phyloP scores from a whole-genome alignment of 805 yeast species.

The Lachancea thermotolerans region DNA sequence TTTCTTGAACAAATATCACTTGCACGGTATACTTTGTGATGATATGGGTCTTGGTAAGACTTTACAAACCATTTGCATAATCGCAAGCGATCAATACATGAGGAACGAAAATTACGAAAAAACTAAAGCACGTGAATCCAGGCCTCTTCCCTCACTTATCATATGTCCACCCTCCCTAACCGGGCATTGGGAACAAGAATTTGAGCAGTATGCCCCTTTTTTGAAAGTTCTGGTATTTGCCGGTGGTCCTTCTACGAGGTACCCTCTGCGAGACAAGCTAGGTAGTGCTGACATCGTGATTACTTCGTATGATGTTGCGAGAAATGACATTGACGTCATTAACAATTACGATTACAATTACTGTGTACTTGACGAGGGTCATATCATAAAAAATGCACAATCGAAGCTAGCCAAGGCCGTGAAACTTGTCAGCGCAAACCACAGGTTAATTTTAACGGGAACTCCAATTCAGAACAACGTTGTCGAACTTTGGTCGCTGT shows the following conservation, averaged over 20 bases:
- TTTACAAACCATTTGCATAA: slow-evolving; percentile 91
- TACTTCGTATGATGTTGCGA: slow-evolving; percentile 92
- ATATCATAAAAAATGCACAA: slow-evolving; percentile 85
- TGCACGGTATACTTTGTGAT: slow-evolving; percentile 96
- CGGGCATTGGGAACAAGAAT: slow-evolving; percentile 98
- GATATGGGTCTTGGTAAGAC: slow-evolving; percentile 99
- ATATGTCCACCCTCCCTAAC: slow-evolving; percentile 96
- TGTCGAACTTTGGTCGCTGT: slow-evolving; percentile 92
- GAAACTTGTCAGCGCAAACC: slow-evolving; percentile 75
- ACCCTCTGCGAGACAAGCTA: slow-evolving; percentile 47
- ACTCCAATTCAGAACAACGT: slow-evolving; percentile 98
- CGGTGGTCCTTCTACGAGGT: slow-evolving; percentile 79
- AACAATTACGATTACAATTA: slow-evolving; percentile 69
- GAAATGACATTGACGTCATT: slow-evolving; percentile 76
- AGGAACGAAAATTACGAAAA: slow-evolving; percentile 61
- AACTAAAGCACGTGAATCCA: slow-evolving; percentile 56
- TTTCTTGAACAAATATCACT: slow-evolving; percentile 85
- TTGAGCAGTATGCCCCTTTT: slow-evolving; percentile 83
- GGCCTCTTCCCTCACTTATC: slow-evolving; percentile 76
- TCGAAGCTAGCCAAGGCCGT: slow-evolving; percentile 88
- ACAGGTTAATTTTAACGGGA: slow-evolving; percentile 85
- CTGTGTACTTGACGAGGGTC: slow-evolving; percentile 97
- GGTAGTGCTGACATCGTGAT: slow-evolving; percentile 72
- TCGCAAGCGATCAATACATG: slow-evolving; percentile 89
- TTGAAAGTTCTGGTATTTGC: slow-evolving; percentile 79